Conservation (phyloP, 75 land plant genomes). For the Cryptomeria japonica region DNA sequence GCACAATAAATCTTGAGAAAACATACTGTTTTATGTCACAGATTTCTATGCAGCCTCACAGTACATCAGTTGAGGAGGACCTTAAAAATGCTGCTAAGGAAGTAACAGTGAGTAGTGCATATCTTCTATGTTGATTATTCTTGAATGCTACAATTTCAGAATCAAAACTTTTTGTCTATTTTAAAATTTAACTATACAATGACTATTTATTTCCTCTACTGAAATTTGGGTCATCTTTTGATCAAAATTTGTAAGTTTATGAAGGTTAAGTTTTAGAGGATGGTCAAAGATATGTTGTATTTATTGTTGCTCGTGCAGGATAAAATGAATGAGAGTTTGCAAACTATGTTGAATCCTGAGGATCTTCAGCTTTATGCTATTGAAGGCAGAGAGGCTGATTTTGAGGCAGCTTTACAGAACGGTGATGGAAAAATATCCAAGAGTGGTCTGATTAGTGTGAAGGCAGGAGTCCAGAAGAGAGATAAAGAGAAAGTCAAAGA, state of each 20-base stretch:
- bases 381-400: slow-evolving; percentile 63
- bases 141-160: background rate
- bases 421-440: slow-evolving; percentile 60
- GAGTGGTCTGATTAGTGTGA: slow-evolving; percentile 73
- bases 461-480: slow-evolving; percentile 33
- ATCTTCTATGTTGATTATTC: background rate
- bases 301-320: slow-evolving; percentile 35
- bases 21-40: slow-evolving; percentile 14
- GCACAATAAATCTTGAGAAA: background rate
- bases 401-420: slow-evolving; percentile 68
- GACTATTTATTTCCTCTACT: background rate
- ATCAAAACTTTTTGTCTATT: background rate
- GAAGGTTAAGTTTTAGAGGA: too few relatives aligned
- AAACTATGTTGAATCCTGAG: slow-evolving; percentile 64
- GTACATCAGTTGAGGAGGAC: slow-evolving; percentile 78
- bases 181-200: background rate
- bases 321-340: slow-evolving; percentile 53
- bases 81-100: slow-evolving; percentile 70
- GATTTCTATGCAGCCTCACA: slow-evolving; percentile 70
- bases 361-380: slow-evolving; percentile 77
- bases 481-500: slow-evolving; percentile 37
- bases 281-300: background rate
- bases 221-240: background rate
- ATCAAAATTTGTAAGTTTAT: background rate
- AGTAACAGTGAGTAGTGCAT: slow-evolving; percentile 57